Conservation (phyloP, 768 basidiomycete species). For the Russula emetica region DNA sequence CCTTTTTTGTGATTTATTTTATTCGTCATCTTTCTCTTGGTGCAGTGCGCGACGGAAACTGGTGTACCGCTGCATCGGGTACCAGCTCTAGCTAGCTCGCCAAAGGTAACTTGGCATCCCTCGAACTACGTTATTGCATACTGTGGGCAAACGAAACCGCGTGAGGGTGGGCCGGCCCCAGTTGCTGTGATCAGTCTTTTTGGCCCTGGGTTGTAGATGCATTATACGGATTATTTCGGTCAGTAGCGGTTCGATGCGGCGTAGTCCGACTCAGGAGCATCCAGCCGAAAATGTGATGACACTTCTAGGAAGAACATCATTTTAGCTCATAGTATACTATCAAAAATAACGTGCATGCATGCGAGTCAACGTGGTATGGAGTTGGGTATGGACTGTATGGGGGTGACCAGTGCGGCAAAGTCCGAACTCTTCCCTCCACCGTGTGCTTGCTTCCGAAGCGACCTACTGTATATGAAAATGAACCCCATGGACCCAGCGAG, state of each 20-base stretch:
- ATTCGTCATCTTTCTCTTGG: not conserved
- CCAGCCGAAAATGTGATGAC: too few relatives aligned
- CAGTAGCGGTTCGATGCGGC: not conserved
- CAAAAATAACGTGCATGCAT: too few relatives aligned
- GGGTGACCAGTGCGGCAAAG: too few relatives aligned
- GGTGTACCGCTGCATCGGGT: conserved; percentile 72
- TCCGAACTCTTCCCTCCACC: too few relatives aligned
- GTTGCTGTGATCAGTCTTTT: conserved; percentile 71
- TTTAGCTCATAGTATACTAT: too few relatives aligned
- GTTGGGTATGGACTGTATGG: too few relatives aligned
- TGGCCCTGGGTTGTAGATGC: conserved; percentile 43
- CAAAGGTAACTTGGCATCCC: conserved; percentile 78
- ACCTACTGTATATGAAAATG: conserved; percentile 28
- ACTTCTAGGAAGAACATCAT: too few relatives aligned
- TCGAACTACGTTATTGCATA: conserved; percentile 78
- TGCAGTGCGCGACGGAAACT: conserved; percentile 75
- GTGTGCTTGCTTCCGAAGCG: not conserved
- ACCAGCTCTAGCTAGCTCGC: conserved; percentile 63
- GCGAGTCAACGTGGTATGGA: too few relatives aligned
- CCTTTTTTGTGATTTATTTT: not conserved
- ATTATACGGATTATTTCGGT: not conserved
- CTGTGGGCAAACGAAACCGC: conserved; percentile 67
- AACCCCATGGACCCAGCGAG: conserved; percentile 35
- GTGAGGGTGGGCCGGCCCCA: conserved; percentile 62
- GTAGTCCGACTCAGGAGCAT: too few relatives aligned